A percentile compares a stretch with the other conserved stretches of the same genome.
Evolutionary conservation across 208 protist genomes (phyloP).

Genomic region (Herpetomonas muscarum): DNA sequence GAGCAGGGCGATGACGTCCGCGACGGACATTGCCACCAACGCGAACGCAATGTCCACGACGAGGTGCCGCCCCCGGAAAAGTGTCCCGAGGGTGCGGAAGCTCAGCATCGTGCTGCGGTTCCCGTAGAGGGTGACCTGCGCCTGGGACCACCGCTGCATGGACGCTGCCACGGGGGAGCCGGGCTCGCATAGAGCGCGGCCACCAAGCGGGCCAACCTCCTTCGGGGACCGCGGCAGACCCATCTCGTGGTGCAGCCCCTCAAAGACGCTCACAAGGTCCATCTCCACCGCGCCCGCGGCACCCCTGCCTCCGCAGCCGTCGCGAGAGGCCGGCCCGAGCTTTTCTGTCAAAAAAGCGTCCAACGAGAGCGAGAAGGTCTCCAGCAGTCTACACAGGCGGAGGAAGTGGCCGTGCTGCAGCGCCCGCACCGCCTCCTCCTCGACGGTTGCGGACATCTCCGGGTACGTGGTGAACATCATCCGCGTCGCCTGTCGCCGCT

Average conservation of each 20-base stretch:
- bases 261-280: conserved; percentile 20
- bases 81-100: conserved; percentile 21
- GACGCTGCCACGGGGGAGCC: neutral
- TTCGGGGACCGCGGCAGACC: conserved; percentile 36
- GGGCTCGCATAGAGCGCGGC: neutral
- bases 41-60: conserved; percentile 33
- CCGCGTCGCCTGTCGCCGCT: conserved; percentile 21
- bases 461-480: conserved; percentile 22
- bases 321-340: neutral
- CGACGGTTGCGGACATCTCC: conserved; percentile 17
- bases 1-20: conserved; percentile 29
- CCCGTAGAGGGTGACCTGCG: conserved; percentile 54
- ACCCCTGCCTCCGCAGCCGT: neutral
- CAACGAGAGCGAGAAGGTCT: conserved; percentile 29
- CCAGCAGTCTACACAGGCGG: conserved; percentile 21
- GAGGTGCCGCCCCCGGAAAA: conserved; percentile 25
- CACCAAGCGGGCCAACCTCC: conserved; percentile 1
- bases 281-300: neutral
- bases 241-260: conserved; percentile 62
- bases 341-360: conserved; percentile 19
- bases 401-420: conserved; percentile 23
- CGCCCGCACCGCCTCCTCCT: conserved; percentile 14
- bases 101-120: conserved; percentile 28
- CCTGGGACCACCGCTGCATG: conserved; percentile 42
- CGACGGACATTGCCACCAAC: conserved; percentile 47